Evolutionary conservation across 2,329 filamentous ascomycete species (phyloP).

Genomic region (Coniochaeta pulveracea): DNA sequence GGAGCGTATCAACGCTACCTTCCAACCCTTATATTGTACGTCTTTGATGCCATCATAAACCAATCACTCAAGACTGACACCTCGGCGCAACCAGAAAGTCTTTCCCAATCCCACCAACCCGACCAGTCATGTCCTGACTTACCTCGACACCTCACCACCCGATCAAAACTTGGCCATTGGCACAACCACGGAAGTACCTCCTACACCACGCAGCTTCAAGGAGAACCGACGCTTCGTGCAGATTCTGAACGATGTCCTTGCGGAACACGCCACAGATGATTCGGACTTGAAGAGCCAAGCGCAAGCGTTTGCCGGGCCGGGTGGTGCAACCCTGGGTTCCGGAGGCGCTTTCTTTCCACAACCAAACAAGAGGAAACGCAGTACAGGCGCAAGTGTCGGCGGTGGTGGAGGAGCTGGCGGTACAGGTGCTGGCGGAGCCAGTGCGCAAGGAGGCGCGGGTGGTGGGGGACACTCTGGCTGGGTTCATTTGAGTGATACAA

Average conservation of each 20-base stretch:
- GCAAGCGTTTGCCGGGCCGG: slow-evolving; percentile 46
- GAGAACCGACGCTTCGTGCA: slow-evolving; percentile 48
- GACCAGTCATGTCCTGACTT: slow-evolving; percentile 42
- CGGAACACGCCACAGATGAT: slow-evolving; percentile 43
- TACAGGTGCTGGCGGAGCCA: slow-evolving; percentile 45
- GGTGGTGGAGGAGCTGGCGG: slow-evolving; percentile 33
- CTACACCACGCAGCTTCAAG: slow-evolving; percentile 46
- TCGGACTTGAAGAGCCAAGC: slow-evolving; percentile 44
- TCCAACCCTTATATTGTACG: slow-evolving; percentile 44
- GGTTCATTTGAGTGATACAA: slow-evolving; percentile 52
- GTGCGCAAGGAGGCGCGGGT: slow-evolving; percentile 48
- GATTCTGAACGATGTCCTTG: slow-evolving; percentile 46
- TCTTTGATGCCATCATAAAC: slow-evolving; percentile 7
- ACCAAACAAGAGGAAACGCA: slow-evolving; percentile 20
- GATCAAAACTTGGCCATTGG: slow-evolving; percentile 44
- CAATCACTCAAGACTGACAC: background rate
- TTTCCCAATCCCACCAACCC: slow-evolving; percentile 35
- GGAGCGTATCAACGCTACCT: slow-evolving; percentile 30
- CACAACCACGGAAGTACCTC: slow-evolving; percentile 44
- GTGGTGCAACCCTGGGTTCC: slow-evolving; percentile 38
- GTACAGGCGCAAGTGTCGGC: slow-evolving; percentile 24
- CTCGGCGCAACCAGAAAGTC: no score
- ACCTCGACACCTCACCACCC: slow-evolving; percentile 47
- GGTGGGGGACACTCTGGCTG: slow-evolving; percentile 51
- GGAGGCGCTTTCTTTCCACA: slow-evolving; percentile 39